Base-by-base conservation (phyloP, 202 grass and related monocot genomes). In the Miscanthus sacchariflorus region DNA sequence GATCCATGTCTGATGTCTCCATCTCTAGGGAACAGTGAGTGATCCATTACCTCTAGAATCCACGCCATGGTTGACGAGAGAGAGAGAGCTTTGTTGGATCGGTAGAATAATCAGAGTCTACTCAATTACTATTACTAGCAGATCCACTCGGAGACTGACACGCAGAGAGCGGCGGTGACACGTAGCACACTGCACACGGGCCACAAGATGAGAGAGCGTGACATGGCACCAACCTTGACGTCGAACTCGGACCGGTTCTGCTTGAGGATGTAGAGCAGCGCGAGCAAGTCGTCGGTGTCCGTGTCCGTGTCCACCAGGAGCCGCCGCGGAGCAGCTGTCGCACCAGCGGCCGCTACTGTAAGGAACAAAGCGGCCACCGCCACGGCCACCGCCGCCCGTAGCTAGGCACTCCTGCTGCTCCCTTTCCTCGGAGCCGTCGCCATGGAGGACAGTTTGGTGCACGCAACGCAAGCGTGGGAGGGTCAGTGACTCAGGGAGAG, bases 271-370 rank as follows among this genome's bases (percentile, higher is more conserved):
- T 99, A 99, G 7, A 99, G 77, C 83, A 99, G 88, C 25, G 91
- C 97, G n/a, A 99, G 81, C 71, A 99, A 14, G 81, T 99, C 97
- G 79, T 99, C 97, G 2, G 93, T 92, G 77, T 96, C 97, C 81
- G 96, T 89, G 84, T 99, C 97, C n/a, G 97, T 96, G 81, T 99
- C 97, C 72, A 99, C 36, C 74, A 96, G 84, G 65, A 99, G 87
- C 81, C 97, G 81, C 65, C 88, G 90, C 61, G 89, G 92, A 13
- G 75, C 43, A 7, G 48, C 52, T 14, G 52, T 18, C 15, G 7
- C 58, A 7, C 23, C 8, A 1, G 2, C 19, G 6, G n/a, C 15
- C 0, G 28, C 35, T 28, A 11, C 65, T 13, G 68, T 73, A 1
- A 88, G 14, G 83, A 91, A 38, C 36, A 72, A 12, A 3, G 4